Conservation (phyloP, 1,139 yeast genomes). For the Geotrichum cucujoidarum region DNA sequence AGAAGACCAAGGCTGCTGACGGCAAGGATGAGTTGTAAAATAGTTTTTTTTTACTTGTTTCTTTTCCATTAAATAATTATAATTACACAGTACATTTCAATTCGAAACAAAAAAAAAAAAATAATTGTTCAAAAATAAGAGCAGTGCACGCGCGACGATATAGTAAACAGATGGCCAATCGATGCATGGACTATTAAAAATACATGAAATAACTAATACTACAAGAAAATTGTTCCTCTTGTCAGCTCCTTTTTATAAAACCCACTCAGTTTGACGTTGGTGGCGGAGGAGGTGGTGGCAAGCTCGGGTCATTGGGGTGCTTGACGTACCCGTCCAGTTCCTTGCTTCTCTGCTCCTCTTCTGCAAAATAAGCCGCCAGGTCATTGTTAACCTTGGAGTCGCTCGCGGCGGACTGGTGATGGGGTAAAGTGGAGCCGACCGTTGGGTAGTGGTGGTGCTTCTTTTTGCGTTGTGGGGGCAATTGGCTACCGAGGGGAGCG, state of each 20-base stretch:
- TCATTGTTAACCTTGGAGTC: constrained; percentile 22
- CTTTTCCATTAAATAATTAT: too few species aligned
- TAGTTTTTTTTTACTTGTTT: too few species aligned
- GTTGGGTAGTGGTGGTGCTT: constrained; percentile 14
- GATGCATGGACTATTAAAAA: too few species aligned
- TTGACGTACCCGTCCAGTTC: constrained; percentile 23
- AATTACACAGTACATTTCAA: too few species aligned
- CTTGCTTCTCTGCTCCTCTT: constrained; percentile 35
- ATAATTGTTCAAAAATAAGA: too few species aligned
- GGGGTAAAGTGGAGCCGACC: constrained; percentile 10
- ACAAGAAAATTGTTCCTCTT: background rate
- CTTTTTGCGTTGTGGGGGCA: constrained; percentile 9
- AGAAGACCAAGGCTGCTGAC: constrained; percentile 15
- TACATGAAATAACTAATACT: too few species aligned
- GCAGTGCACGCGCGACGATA: too few species aligned
- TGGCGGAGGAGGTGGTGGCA: constrained; percentile 19
- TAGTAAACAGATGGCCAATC: too few species aligned
- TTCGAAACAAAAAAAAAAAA: too few species aligned
- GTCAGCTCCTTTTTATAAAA: too few species aligned
- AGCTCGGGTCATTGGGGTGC: background rate
- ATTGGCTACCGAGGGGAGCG: background rate
- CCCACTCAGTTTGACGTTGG: constrained; percentile 2
- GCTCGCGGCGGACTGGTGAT: constrained; percentile 3
- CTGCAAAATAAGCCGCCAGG: constrained; percentile 36
- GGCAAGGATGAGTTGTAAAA: constrained; percentile 22